These are phyloP conservation scores for Lepidium aucheri DNA, from an alignment of 345 rosid species.

Conservation along the genomic window DNA sequence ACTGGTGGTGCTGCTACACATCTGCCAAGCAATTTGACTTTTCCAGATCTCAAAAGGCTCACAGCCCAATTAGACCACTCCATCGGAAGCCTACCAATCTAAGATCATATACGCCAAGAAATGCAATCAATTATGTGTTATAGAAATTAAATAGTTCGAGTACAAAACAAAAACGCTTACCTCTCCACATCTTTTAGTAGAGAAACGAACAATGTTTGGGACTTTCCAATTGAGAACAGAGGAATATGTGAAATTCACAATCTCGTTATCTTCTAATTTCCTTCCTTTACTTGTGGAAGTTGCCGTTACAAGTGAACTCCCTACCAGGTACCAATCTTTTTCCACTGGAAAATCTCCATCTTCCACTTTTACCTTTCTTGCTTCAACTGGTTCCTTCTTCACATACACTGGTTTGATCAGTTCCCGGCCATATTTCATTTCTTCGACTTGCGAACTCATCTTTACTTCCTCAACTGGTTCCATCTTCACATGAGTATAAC, in stretches of 20 bases:
- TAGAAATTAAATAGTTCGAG: not conserved
- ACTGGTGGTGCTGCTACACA: conserved; percentile 38
- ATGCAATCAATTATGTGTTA: not conserved
- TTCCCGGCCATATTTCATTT: not conserved
- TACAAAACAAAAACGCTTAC: conserved; percentile 2
- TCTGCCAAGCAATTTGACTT: conserved; percentile 41
- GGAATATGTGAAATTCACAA: conserved; percentile 41
- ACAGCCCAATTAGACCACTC: conserved; percentile 45
- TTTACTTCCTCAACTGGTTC: not conserved
- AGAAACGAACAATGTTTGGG: conserved; percentile 49
- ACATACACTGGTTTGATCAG: conserved; percentile 7
- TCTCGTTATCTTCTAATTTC: conserved; percentile 43
- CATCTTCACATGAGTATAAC: not conserved
- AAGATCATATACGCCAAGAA: not conserved
- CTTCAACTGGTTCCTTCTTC: conserved; percentile 9
- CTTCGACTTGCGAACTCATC: not conserved
- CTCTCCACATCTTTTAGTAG: conserved; percentile 50
- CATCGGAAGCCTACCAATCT: conserved; percentile 62
- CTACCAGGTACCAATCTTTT: conserved; percentile 49
- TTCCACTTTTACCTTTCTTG: conserved; percentile 31
- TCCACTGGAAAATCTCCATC: conserved; percentile 46
- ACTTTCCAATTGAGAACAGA: conserved; percentile 10
- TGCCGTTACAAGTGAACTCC: conserved; percentile 46
- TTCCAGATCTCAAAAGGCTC: conserved; percentile 33
- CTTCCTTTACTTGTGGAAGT: conserved; percentile 55